Base-by-base conservation (phyloP, 2,329 filamentous ascomycete species). In the Rhynchosporium agropyri region DNA sequence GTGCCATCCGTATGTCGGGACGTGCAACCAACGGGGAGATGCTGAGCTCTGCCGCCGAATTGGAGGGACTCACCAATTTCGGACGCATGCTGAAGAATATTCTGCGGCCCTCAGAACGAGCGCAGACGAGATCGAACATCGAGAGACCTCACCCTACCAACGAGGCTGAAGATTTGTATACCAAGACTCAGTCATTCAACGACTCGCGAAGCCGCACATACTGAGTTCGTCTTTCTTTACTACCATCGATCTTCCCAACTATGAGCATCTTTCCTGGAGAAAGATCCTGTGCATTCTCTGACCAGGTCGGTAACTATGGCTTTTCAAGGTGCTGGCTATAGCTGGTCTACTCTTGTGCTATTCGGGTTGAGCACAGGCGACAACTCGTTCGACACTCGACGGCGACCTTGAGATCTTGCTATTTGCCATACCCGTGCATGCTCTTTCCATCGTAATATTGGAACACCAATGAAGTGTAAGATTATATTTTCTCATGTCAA, bases 91-190 rank as follows among this genome's bases (percentile, higher is more conserved):
- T 68, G 15, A 61, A 48, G 20, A 40, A 48, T 3, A 46, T 68
- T 20, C 20, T 66, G 12, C 45, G 40, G 49, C 40, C 46, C 10
- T 15, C 50, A 31, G 49, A 43, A 31, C 26, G 54, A 58, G 51
- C 38, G 12, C 53, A 57, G 40, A 50, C 54, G 31, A n/a, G 59
- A 58, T 54, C 62, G 0, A 58, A 55, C 49, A 60, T 56, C 1
- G 58, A 63, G 36, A 48, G 26, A 6, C n/a, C 40, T 29, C 63
- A 55, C 54, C 61, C 56, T 33, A 63, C 66, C 29, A 64, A 65
- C 54, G 66, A 68, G 13, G 75, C 84, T 13, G 81, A 81, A 1
- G 83, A 84, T 0, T 82, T 83, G 0, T 82, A 48, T 31, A 65
- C 67, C 50, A 70, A 74, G 46, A 70, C 72, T 54, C 63, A 74